Evolutionary conservation across 2,329 filamentous ascomycete genomes (phyloP), one percentile per base, ranked within the genome.

Genomic region (Fusarium haematococcum): DNA sequence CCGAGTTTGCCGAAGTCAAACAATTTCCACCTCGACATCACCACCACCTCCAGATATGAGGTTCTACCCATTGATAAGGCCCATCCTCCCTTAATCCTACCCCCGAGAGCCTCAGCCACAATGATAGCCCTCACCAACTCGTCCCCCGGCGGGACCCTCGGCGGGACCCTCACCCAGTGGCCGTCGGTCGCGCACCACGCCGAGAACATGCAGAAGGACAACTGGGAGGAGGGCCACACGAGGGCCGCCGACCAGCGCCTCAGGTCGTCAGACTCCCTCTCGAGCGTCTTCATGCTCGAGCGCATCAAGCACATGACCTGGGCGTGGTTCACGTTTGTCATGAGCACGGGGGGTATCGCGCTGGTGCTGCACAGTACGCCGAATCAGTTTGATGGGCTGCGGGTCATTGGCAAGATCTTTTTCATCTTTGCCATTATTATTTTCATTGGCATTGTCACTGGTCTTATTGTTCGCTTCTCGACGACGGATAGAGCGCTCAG

Each of bases 401-500:
- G 85, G 18, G 83, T 82, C 3, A 86, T 89, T 63, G 88, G 87
- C 14, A 79, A 83, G 16, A 79, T 87, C 10, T 81, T 89, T 65
- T 88, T 87, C 68, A 76, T 89, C 16, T 73, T 88, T 33, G 88
- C 88, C 61, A 80, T 90, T 48, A 79, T 84, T 2, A 81, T 92
- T 9, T 89, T 88, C 71, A 18, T 86, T 25, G 27, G 81, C 16
- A 85, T 92, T 62, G 84, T 87, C 75, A 77, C 79, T 30, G 87
- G 91, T 79, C 88, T 93, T 48, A 82, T 87, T 5, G 79, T 87
- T 1, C 87, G 91, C 14, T 93, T 93, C 79, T 86, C 87, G 69
- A 82, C 84, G 62, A 89, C 89, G 74, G 90, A 90, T 0, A 83
- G 86, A 32, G 91, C 88, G 0, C 90, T 93, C 76, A 85, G 84